These are phyloP conservation scores for Sphaerostilbella broomeana DNA, from an alignment of 2,329 filamentous ascomycete species.

Conservation along the genomic window DNA sequence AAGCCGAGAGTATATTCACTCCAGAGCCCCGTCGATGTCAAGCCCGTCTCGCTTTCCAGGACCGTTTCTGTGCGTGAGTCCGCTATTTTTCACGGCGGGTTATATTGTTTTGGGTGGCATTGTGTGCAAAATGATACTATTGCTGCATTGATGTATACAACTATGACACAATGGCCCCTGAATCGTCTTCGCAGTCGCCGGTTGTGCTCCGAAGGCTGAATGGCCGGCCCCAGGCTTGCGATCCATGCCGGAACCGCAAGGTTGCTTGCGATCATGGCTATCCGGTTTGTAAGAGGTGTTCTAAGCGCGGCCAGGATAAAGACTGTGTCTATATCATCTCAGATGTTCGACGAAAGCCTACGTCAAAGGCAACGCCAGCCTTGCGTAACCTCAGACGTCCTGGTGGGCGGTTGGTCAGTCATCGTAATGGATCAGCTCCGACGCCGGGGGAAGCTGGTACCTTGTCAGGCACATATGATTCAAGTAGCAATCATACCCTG, in stretches of 20 bases:
- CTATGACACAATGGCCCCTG: conserved; percentile 5
- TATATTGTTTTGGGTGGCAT: neutral
- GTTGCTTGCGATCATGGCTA: conserved; percentile 34
- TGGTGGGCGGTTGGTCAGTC: too few relatives aligned
- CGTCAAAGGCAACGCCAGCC: neutral
- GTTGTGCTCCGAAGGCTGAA: conserved; percentile 21
- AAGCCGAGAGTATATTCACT: too few relatives aligned
- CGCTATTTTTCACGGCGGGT: too few relatives aligned
- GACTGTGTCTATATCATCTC: conserved; percentile 28
- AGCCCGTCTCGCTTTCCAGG: too few relatives aligned
- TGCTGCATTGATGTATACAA: neutral
- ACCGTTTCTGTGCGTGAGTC: too few relatives aligned
- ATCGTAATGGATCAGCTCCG: too few relatives aligned
- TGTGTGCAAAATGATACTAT: neutral
- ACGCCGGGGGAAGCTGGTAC: too few relatives aligned
- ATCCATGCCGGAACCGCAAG: conserved; percentile 34
- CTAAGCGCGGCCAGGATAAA: conserved; percentile 24
- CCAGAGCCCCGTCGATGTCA: too few relatives aligned
- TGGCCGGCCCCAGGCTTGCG: conserved; percentile 17
- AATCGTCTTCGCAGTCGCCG: neutral
- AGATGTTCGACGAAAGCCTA: neutral
- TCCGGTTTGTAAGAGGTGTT: conserved; percentile 32
- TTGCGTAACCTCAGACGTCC: too few relatives aligned
- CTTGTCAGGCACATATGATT: too few relatives aligned
- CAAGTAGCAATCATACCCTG: too few relatives aligned